Conservation (phyloP, 2,329 filamentous ascomycete species). For the Lachnellula arida region DNA sequence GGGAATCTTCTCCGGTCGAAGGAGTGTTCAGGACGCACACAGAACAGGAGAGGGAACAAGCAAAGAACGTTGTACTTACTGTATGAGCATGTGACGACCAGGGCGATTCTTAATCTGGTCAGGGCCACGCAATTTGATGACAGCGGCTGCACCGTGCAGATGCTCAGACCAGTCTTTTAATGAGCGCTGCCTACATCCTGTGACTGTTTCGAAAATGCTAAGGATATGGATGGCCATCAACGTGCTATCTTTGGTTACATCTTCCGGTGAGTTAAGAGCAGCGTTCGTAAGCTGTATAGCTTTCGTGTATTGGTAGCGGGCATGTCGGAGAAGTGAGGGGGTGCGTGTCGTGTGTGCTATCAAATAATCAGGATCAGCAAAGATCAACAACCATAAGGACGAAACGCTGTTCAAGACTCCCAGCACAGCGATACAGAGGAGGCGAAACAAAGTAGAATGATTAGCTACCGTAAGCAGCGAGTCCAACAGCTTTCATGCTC, state of each 20-base stretch:
- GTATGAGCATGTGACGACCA: conserved; percentile 49
- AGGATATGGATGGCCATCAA: conserved; percentile 51
- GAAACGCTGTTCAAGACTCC: not conserved
- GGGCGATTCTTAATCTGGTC: conserved; percentile 42
- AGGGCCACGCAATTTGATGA: conserved; percentile 46
- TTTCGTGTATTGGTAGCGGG: conserved; percentile 46
- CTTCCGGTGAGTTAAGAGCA: conserved; percentile 42
- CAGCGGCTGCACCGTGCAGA: conserved; percentile 46
- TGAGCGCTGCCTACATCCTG: conserved; percentile 42
- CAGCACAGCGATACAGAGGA: too few species aligned
- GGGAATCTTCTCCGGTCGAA: too few species aligned
- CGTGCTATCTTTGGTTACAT: conserved; percentile 49
- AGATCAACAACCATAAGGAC: not conserved
- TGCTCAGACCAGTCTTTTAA: conserved; percentile 50
- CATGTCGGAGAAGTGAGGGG: conserved; percentile 41
- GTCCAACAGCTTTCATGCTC: conserved; percentile 51
- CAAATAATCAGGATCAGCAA: not conserved
- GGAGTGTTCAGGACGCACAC: too few species aligned
- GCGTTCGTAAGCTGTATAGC: conserved; percentile 48
- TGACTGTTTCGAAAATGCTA: conserved; percentile 50
- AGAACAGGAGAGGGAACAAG: too few species aligned
- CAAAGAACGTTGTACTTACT: conserved; percentile 33
- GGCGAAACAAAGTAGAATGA: not conserved
- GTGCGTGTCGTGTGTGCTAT: conserved; percentile 29
- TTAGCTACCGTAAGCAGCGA: conserved; percentile 40